These are phyloP conservation scores for Colletotrichum limetticola DNA, from an alignment of 2,329 filamentous ascomycete species.

Conservation along the genomic window DNA sequence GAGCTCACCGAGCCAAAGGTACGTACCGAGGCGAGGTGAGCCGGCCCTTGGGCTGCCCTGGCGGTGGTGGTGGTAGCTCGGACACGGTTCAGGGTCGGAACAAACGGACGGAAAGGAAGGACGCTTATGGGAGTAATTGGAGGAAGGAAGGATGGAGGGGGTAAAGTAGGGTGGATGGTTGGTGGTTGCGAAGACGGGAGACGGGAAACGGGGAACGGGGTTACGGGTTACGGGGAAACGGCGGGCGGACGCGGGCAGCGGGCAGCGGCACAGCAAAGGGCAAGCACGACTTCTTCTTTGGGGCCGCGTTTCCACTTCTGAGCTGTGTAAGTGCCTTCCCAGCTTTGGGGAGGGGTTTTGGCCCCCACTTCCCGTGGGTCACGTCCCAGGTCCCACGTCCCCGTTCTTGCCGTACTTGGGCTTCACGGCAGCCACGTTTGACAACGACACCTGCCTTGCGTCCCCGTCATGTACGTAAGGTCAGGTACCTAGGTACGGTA, in stretches of 20 bases:
- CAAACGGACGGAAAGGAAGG: not conserved
- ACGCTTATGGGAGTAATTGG: not conserved
- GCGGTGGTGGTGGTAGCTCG: not conserved
- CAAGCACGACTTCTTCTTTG: not conserved
- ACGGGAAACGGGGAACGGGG: conserved; percentile 17
- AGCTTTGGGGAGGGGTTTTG: not conserved
- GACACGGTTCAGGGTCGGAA: conserved; percentile 3
- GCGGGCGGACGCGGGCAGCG: not conserved
- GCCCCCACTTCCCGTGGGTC: not conserved
- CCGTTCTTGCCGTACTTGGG: too few species aligned
- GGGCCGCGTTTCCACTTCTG: not conserved
- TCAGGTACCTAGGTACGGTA: not conserved
- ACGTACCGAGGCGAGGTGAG: conserved; percentile 2
- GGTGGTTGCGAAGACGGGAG: not conserved
- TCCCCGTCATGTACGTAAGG: not conserved
- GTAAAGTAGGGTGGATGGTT: not conserved
- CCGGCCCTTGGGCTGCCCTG: not conserved
- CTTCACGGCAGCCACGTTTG: not conserved
- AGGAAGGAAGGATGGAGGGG: not conserved
- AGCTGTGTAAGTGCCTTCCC: not conserved
- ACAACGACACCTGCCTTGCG: not conserved
- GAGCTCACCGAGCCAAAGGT: conserved; percentile 12
- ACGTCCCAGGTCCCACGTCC: too few species aligned
- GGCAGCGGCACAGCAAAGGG: not conserved
- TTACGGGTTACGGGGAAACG: conserved; percentile 12